phyloP scores from a whole-genome alignment of 2,329 filamentous ascomycete genomes.

The Podosphaera fusca region DNA sequence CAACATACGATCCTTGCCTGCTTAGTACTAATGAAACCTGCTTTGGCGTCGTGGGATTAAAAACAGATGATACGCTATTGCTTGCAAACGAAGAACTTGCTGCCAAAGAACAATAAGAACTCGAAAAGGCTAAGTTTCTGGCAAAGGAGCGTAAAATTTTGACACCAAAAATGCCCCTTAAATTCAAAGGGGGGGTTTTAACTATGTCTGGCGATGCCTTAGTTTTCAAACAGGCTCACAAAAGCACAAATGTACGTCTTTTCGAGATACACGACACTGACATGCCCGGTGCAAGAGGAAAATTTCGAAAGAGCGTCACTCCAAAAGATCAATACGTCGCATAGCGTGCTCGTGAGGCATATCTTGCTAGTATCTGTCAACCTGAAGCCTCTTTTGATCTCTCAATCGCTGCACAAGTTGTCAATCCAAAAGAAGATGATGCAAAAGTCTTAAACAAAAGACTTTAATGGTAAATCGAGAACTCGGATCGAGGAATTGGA shows the following conservation, averaged over 20 bases:
- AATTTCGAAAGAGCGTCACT: background rate
- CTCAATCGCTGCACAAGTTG: background rate
- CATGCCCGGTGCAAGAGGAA: background rate
- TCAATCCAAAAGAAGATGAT: background rate
- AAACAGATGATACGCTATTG: constrained; percentile 3
- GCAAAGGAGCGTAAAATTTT: background rate
- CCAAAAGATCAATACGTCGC: constrained; percentile 1
- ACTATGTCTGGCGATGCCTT: background rate
- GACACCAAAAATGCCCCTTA: background rate
- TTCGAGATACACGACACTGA: background rate
- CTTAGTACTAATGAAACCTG: background rate
- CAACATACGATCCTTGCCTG: constrained; percentile 3
- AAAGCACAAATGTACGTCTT: background rate
- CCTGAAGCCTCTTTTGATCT: no score
- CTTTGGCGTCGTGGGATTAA: constrained; percentile 2
- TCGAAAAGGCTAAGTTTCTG: constrained; percentile 1
- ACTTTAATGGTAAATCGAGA: background rate
- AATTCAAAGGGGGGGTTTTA: constrained; percentile 1
- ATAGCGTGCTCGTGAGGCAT: background rate
- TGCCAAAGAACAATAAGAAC: background rate
- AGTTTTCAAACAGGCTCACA: background rate
- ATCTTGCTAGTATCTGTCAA: background rate
- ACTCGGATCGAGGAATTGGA: background rate
- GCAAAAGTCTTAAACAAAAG: background rate
- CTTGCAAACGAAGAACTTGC: background rate